phyloP scores from a whole-genome alignment of 257 asterid genomes.

The Gardenia jasminoides region DNA sequence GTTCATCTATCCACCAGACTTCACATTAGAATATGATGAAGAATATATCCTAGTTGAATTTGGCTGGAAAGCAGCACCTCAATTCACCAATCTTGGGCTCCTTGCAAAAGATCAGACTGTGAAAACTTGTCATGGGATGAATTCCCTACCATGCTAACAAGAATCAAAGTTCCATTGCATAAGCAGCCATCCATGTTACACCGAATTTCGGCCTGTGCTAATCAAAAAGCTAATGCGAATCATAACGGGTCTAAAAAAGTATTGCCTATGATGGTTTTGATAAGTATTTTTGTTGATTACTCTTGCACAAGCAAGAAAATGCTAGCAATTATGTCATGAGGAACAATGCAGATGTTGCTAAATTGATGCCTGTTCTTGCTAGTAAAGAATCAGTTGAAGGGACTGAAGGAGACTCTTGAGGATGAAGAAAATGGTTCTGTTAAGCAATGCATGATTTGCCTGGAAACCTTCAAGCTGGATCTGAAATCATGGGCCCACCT shows the following conservation, averaged over 20 bases:
- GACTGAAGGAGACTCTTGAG: constrained; percentile 7
- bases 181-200: constrained; percentile 32
- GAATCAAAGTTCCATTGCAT: constrained; percentile 20
- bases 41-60: not conserved
- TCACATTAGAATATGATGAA: not conserved
- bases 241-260: constrained; percentile 11
- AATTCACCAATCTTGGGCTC: constrained; percentile 21
- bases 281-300: not conserved
- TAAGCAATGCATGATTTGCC: constrained; percentile 16
- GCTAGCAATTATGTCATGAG: not conserved
- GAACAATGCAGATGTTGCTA: not conserved
- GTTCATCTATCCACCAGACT: not conserved
- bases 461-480: constrained; percentile 11
- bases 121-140: constrained; percentile 10
- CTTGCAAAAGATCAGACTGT: constrained; percentile 12
- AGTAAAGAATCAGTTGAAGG: not conserved
- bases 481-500: constrained; percentile 7
- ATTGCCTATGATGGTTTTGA: constrained; percentile 17
- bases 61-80: not conserved
- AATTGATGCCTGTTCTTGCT: not conserved
- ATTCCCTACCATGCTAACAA: constrained; percentile 22
- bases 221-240: constrained; percentile 6
- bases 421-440: not conserved
- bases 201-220: constrained; percentile 9
- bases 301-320: not conserved